Conservation (phyloP, 164 flowering plant genomes). For the Vitis rotundifolia region DNA sequence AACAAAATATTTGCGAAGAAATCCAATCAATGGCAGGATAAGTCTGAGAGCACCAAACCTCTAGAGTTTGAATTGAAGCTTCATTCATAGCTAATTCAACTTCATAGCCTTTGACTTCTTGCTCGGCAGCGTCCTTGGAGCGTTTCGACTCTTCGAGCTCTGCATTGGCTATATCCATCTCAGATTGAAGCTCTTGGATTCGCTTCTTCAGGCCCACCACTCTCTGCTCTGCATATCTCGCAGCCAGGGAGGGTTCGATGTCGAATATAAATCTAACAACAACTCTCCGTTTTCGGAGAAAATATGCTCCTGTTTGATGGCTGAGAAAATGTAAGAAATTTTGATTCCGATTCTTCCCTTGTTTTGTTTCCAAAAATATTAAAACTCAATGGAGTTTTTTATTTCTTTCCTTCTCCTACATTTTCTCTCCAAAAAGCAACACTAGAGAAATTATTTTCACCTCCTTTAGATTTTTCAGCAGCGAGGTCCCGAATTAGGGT, state of each 20-base stretch:
- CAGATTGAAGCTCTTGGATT: slow-evolving; percentile 44
- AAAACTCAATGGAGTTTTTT: background rate
- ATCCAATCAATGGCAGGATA: background rate
- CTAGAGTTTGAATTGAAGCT: slow-evolving; percentile 55
- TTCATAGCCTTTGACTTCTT: slow-evolving; percentile 68
- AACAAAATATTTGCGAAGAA: background rate
- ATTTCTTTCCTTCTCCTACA: background rate
- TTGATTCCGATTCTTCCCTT: too few species aligned
- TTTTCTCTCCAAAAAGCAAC: slow-evolving; percentile 14
- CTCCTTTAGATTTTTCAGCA: slow-evolving; percentile 73
- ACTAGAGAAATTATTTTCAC: slow-evolving; percentile 20
- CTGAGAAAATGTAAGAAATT: background rate
- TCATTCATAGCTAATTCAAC: slow-evolving; percentile 56
- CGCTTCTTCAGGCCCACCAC: slow-evolving; percentile 48
- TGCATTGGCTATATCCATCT: slow-evolving; percentile 39
- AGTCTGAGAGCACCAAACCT: slow-evolving; percentile 37
- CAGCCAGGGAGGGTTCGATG: background rate
- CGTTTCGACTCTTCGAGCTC: slow-evolving; percentile 56
- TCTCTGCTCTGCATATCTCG: slow-evolving; percentile 48
- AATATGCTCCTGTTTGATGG: background rate
- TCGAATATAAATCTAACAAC: too few species aligned
- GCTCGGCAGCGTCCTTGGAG: slow-evolving; percentile 54
- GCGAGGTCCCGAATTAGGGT: slow-evolving; percentile 69
- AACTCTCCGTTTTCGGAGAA: background rate
- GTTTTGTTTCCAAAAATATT: background rate